Evolutionary conservation across 257 asterid species (phyloP).

Genomic region (Jacaranda mimosifolia): DNA sequence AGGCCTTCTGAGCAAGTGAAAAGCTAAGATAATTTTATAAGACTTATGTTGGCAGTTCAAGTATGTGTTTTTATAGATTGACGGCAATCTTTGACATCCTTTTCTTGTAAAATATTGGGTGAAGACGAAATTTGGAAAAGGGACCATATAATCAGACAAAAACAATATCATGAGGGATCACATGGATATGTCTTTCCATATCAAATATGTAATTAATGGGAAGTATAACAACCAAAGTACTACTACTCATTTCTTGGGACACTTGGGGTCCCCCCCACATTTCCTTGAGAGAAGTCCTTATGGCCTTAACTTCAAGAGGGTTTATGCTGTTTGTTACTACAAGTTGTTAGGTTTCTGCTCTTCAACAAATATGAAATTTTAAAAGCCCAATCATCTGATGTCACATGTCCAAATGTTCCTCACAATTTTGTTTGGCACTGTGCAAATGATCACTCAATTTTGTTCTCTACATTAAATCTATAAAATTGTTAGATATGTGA

Average conservation of each 20-base stretch:
- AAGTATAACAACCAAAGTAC: no score
- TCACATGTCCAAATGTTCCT: no score
- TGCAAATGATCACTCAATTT: no score
- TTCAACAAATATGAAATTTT: not conserved
- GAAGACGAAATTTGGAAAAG: not conserved
- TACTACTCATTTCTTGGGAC: no score
- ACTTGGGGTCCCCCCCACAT: no score
- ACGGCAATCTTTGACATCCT: not conserved
- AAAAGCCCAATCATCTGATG: no score
- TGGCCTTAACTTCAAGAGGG: not conserved
- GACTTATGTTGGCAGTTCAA: not conserved
- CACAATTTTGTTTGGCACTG: no score
- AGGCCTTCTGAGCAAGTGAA: not conserved
- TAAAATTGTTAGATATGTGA: no score
- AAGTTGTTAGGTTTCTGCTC: not conserved
- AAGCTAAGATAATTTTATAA: not conserved
- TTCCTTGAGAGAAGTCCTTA: not conserved
- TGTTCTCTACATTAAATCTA: no score
- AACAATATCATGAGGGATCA: not conserved
- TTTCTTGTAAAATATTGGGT: not conserved
- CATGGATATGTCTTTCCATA: slow-evolving; percentile 6
- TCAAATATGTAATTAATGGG: not conserved
- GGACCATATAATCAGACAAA: not conserved
- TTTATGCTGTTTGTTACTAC: not conserved
- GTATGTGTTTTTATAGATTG: not conserved